A percentile compares a stretch with the other conserved stretches of the same genome.
phyloP scores from a whole-genome alignment of 495 filamentous ascomycete genomes.

The Paragyromitra xinjiangensis region DNA sequence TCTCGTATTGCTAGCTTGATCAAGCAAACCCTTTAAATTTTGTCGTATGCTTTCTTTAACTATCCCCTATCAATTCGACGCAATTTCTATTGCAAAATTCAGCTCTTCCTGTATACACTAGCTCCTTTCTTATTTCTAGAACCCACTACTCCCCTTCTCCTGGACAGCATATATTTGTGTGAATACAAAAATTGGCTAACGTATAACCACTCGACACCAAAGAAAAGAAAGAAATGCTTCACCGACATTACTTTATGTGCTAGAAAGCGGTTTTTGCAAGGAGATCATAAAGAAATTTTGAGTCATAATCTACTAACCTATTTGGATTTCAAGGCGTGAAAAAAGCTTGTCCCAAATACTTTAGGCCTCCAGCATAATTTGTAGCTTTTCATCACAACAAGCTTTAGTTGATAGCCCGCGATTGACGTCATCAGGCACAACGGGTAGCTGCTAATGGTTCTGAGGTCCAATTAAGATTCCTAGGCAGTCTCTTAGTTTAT shows the following conservation, averaged over 20 bases:
- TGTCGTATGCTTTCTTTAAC: background rate
- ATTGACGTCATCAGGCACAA: background rate
- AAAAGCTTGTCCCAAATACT: too few species aligned
- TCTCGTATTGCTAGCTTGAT: background rate
- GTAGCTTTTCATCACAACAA: too few species aligned
- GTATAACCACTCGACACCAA: too few species aligned
- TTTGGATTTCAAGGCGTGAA: too few species aligned
- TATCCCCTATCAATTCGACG: background rate
- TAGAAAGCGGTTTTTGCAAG: too few species aligned
- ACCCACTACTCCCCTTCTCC: background rate
- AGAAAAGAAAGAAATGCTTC: too few species aligned
- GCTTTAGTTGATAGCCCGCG: background rate
- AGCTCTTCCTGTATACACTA: background rate
- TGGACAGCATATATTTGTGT: too few species aligned
- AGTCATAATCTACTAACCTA: too few species aligned
- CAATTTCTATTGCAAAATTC: background rate
- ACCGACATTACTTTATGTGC: too few species aligned
- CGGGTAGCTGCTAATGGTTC: slow-evolving; percentile 24
- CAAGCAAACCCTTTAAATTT: background rate
- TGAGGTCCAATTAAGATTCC: background rate
- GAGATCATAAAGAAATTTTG: too few species aligned
- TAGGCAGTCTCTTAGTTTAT: background rate
- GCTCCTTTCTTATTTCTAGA: background rate
- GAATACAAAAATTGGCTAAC: too few species aligned
- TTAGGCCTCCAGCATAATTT: too few species aligned